A percentile compares a stretch with the other conserved stretches of the same genome.
Evolutionary conservation across 1,284 basidiomycete genomes (phyloP).

Genomic region (Stygiomarasmius scandens): DNA sequence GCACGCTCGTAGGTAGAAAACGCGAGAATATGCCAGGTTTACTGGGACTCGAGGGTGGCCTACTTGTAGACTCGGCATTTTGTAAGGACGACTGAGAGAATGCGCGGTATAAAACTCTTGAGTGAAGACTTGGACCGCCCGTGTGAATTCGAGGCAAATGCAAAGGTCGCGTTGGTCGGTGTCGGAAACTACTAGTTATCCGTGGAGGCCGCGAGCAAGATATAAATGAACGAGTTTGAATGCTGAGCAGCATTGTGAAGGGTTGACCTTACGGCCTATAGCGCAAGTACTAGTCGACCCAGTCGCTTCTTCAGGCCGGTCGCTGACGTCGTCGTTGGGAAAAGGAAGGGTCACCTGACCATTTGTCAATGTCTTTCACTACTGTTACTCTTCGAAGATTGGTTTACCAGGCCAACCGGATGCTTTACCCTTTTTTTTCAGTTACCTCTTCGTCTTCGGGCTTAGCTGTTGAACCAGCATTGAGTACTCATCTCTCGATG

Average conservation of each 20-base stretch:
- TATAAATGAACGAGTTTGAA: neutral
- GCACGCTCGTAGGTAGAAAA: conserved; percentile 31
- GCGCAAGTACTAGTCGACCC: neutral
- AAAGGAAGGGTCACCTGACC: neutral
- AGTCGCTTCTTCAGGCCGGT: neutral
- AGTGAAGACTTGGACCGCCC: neutral
- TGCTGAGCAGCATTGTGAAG: neutral
- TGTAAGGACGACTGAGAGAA: neutral
- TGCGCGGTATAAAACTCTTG: neutral
- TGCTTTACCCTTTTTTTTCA: no score
- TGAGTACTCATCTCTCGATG: no score
- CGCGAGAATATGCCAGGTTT: conserved; percentile 13
- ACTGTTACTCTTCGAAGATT: no score
- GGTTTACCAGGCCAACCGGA: no score
- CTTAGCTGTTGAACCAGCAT: no score
- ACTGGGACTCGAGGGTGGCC: neutral
- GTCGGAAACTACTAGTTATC: neutral
- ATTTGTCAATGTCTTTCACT: no score
- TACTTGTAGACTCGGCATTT: neutral
- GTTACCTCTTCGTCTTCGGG: no score
- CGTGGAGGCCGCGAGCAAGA: neutral
- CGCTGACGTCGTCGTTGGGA: neutral
- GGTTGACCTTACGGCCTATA: neutral
- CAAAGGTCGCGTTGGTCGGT: neutral
- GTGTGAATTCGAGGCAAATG: neutral